phyloP scores from a whole-genome alignment of 805 yeast genomes.

The Ogataea glucozyma region DNA sequence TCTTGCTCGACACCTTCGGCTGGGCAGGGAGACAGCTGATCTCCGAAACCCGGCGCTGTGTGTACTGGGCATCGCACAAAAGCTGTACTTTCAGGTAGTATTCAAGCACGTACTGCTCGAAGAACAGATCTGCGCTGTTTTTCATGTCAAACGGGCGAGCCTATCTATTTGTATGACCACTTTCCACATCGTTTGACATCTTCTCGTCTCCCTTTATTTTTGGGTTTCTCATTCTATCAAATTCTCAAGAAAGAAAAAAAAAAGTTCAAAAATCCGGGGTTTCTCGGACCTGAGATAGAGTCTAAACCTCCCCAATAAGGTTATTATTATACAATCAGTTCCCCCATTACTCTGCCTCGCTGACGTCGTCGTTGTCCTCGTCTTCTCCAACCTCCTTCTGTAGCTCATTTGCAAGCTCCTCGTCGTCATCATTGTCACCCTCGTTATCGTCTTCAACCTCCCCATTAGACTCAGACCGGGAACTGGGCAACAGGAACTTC shows the following conservation, averaged over 20 bases:
- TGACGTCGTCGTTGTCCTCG: slow-evolving; percentile 7
- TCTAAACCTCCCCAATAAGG: not conserved
- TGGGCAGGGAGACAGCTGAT: slow-evolving; percentile 20
- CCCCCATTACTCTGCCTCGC: slow-evolving; percentile 12
- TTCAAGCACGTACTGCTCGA: slow-evolving; percentile 27
- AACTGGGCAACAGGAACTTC: slow-evolving; percentile 45
- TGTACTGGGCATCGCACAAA: slow-evolving; percentile 25
- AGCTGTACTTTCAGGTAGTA: slow-evolving; percentile 30
- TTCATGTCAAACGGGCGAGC: not conserved
- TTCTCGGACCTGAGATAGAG: not conserved
- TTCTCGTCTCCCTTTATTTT: not conserved
- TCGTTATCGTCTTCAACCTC: slow-evolving; percentile 7
- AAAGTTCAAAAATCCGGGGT: slow-evolving; percentile 9
- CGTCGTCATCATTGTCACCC: slow-evolving; percentile 7
- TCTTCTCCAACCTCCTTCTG: slow-evolving; percentile 5
- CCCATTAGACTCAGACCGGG: slow-evolving; percentile 1
- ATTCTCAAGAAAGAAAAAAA: no score
- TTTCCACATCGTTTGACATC: no score
- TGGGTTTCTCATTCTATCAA: not conserved
- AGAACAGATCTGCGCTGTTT: slow-evolving; percentile 12
- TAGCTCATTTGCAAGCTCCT: slow-evolving; percentile 7
- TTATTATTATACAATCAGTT: not conserved
- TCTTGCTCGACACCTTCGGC: slow-evolving; percentile 23
- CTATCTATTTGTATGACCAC: no score
- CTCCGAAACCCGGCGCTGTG: slow-evolving; percentile 23